Conservation (phyloP, 2,329 filamentous ascomycete species). For the Chaetomium strumarium region DNA sequence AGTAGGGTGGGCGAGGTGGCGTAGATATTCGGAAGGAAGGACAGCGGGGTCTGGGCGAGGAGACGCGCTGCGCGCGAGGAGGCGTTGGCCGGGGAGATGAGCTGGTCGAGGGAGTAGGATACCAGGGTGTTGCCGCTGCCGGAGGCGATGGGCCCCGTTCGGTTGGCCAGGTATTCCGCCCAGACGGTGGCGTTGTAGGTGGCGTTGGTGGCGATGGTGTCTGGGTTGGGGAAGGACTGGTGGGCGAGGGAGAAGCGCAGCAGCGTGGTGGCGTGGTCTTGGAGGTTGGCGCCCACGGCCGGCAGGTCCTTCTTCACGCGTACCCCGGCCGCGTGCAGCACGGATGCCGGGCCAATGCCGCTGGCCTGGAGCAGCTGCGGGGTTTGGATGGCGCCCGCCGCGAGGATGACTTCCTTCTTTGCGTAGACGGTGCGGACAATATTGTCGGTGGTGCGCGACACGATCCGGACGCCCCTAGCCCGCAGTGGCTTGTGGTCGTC, state of each 20-base stretch:
- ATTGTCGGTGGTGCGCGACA: constrained; percentile 21
- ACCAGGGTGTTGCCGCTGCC: constrained; percentile 13
- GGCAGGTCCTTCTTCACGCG: constrained; percentile 36
- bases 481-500: constrained; percentile 8
- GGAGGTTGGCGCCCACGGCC: constrained; percentile 39
- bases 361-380: constrained; percentile 40
- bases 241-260: constrained; percentile 14
- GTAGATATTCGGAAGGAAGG: constrained; percentile 17
- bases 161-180: constrained; percentile 22
- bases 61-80: constrained; percentile 4
- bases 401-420: constrained; percentile 34
- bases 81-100: background rate
- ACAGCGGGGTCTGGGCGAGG: constrained; percentile 10
- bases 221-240: constrained; percentile 21
- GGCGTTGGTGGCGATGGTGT: constrained; percentile 18
- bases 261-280: constrained; percentile 30
- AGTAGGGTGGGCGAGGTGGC: constrained; percentile 4
- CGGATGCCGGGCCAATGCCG: constrained; percentile 36
- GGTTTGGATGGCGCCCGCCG: constrained; percentile 33
- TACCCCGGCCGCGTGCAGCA: constrained; percentile 34
- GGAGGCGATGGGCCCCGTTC: constrained; percentile 20
- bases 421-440: constrained; percentile 22
- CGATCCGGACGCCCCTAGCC: constrained; percentile 28
- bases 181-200: constrained; percentile 21
- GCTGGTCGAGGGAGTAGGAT: constrained; percentile 14